A percentile compares a stretch with the other conserved stretches of the same genome.
phyloP scores from a whole-genome alignment of 2,329 filamentous ascomycete genomes.

The Grosmannia huntii region DNA sequence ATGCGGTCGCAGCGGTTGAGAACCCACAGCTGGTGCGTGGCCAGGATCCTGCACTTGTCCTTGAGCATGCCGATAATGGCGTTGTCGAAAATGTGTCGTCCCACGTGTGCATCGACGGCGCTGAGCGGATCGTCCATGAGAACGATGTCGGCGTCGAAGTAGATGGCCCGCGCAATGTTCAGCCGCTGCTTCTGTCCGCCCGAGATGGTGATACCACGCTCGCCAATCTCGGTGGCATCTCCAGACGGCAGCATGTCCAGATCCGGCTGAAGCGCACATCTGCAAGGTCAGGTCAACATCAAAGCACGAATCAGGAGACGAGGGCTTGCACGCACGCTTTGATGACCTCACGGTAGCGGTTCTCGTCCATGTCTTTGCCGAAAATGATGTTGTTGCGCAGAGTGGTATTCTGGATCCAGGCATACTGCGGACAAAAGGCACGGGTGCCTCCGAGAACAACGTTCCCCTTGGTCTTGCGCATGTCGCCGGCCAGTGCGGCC shows the following conservation, averaged over 20 bases:
- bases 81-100: slow-evolving; percentile 76
- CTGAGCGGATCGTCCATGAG: slow-evolving; percentile 59
- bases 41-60: slow-evolving; percentile 80
- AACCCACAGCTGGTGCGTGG: slow-evolving; percentile 91
- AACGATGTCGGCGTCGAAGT: slow-evolving; percentile 56
- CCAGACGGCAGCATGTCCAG: slow-evolving; percentile 86
- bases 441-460: slow-evolving; percentile 65
- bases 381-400: slow-evolving; percentile 85
- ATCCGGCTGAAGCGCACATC: slow-evolving; percentile 73
- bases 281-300: slow-evolving; percentile 13
- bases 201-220: slow-evolving; percentile 88
- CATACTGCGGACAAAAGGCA: slow-evolving; percentile 90
- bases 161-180: slow-evolving; percentile 76
- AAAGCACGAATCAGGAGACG: neutral
- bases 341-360: slow-evolving; percentile 77
- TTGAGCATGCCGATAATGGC: slow-evolving; percentile 82
- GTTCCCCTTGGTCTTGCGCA: slow-evolving; percentile 68
- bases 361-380: slow-evolving; percentile 60
- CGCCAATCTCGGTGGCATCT: slow-evolving; percentile 85
- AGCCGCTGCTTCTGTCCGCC: slow-evolving; percentile 91
- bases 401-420: slow-evolving; percentile 92
- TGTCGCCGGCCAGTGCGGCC: slow-evolving; percentile 81
- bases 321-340: slow-evolving; percentile 38
- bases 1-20: slow-evolving; percentile 83
- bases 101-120: slow-evolving; percentile 58